Base-by-base conservation (phyloP, 495 filamentous ascomycete genomes). In the Tricharina praecox region DNA sequence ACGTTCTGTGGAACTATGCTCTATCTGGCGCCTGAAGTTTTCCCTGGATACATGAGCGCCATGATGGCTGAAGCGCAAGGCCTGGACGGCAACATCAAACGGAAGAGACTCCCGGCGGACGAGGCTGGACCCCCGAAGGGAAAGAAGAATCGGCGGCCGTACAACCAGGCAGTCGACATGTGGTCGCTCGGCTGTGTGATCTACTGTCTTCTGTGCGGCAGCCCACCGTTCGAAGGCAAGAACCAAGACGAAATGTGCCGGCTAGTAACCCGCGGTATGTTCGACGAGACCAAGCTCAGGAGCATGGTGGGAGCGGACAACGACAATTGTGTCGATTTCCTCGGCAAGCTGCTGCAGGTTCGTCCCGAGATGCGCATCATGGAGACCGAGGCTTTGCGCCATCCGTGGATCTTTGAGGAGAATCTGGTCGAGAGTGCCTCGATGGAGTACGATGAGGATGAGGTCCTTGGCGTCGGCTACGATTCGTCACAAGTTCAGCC, bases 21-120 rank as follows among this genome's bases (percentile, higher is more conserved):
- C 8, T 97, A 95, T 60, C 94, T 92, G 58, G 90, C 90, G 2
- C 90, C 90, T 1, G 90, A 97, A 59, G 85, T 97, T 2, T 97
- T 93, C 58, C 81, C 81, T 0, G 81, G 86, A 43, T 94, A 85
- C 61, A 34, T 48, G 23, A 50, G 38, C n/a, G 36, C 44, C 10
- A 4, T 53, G 3, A 35, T 54, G 15, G 43, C 43, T 13, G 43
- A 20, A 8, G 43, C 43, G 8, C 21, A 43, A 18, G 40, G 20
- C 13, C 24, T 43, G 7, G 20, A 43, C 40, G 43, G 43, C n/a
- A 58, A 39, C 23, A 38, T 45, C 42, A 59, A 59, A 24, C 51
- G 56, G 18, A 59, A 59, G 28, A 37, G 56, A 16, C 50, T 55
- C 4, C 51, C 55, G 16, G 48, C 30, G 13, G 56, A 59, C 33